These are phyloP conservation scores for Paecilomyces variotii DNA, from an alignment of 2,329 filamentous ascomycete genomes.

Conservation along the genomic window DNA sequence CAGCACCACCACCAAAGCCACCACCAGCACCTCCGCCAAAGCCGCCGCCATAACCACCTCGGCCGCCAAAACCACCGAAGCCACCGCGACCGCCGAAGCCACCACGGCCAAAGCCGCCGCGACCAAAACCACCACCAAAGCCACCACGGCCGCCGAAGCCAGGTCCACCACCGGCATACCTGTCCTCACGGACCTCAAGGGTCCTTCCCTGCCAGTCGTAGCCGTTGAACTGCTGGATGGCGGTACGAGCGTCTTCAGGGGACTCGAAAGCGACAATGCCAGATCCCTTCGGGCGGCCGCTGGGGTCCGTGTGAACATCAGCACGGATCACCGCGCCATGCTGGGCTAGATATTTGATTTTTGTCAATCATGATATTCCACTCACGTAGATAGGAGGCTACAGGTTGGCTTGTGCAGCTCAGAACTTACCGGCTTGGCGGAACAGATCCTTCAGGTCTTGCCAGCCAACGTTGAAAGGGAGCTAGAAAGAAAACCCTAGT, in stretches of 20 bases:
- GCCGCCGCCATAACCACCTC: slow-evolving; percentile 53
- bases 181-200: slow-evolving; percentile 92
- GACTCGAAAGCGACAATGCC: slow-evolving; percentile 96
- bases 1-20: slow-evolving; percentile 3
- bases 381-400: slow-evolving; percentile 6
- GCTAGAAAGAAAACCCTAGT: slow-evolving; percentile 47
- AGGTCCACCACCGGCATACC: slow-evolving; percentile 60
- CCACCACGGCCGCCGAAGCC: slow-evolving; percentile 34
- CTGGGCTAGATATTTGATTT: slow-evolving; percentile 27
- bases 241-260: slow-evolving; percentile 87
- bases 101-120: slow-evolving; percentile 43
- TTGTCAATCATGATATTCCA: slow-evolving; percentile 22
- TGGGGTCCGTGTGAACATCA: slow-evolving; percentile 85
- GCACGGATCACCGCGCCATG: slow-evolving; percentile 81
- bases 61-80: slow-evolving; percentile 47
- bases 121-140: slow-evolving; percentile 26
- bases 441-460: slow-evolving; percentile 98
- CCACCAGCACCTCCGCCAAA: slow-evolving; percentile 34
- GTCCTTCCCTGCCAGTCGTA: slow-evolving; percentile 96
- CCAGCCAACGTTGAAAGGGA: slow-evolving; percentile 96
- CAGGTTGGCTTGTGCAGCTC: slow-evolving; percentile 10
- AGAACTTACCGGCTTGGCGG: slow-evolving; percentile 81
- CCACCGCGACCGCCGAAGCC: slow-evolving; percentile 47
- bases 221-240: slow-evolving; percentile 95
- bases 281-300: slow-evolving; percentile 90